Base-by-base conservation (phyloP, 257 asterid species). In the Apocynum venetum region DNA sequence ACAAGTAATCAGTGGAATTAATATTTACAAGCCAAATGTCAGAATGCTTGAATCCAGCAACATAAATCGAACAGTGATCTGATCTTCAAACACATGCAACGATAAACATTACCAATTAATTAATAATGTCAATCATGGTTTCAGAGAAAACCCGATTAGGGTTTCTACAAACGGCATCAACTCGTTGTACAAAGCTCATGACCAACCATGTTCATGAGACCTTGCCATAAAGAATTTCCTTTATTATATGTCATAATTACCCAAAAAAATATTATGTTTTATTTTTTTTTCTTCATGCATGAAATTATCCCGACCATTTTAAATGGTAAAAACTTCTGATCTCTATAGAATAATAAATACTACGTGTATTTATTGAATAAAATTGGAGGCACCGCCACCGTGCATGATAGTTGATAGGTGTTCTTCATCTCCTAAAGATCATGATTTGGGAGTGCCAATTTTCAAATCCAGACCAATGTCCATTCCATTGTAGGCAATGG, bases 401-500 rank as follows among this genome's bases (percentile, higher is more conserved):
- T 61, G 72, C 63, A 61, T 25, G 78, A 20, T 25, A 25, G 31
- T 25, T 25, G 31, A 25, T 25, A 25, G 31, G 31, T 25, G 31
- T 25, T 25, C 70, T 44, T 55, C 48, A 43, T 76, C 74, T 36
- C 61, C 41, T 4, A 10, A 53, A 47, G 83, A 76, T 79, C 52
- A 82, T 44, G 79, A 69, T 73, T 78, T 82, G 51, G 80, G 73
- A 46, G 76, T 51, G 25, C 74, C 44, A 8, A 82, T 85, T 65
- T 80, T 84, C 46, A 86, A 75, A 25, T 87, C 86, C 41, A 89
- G 88, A 17, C 88, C 93, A 0, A 91, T 73, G 81, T 89, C 86
- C 94, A 84, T 88, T 19, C 91, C 96, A 35, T 89, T 90, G 89
- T 89, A 87, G 13, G 93, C 90, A 36, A 90, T 79, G 0, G 96